phyloP scores from a whole-genome alignment of 2,329 filamentous ascomycete genomes.

The Allantophomopsis lycopodina region DNA sequence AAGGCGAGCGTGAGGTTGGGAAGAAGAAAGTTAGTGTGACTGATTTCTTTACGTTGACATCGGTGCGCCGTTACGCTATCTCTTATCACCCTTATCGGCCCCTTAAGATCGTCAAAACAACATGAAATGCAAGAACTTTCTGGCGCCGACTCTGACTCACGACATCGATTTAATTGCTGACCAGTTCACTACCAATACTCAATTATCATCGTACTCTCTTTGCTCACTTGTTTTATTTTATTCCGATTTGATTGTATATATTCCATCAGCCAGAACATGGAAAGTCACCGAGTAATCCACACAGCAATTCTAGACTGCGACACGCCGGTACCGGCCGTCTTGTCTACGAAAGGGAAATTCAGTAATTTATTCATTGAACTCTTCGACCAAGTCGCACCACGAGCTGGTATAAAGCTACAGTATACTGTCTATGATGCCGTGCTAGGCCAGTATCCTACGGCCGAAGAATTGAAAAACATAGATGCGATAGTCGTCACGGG shows the following conservation, averaged over 20 bases:
- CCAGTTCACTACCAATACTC: no score
- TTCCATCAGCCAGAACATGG: conserved; percentile 1
- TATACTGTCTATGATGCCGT: conserved; percentile 22
- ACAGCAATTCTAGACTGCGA: conserved; percentile 8
- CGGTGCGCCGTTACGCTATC: no score
- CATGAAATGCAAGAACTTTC: no score
- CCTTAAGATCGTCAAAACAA: no score
- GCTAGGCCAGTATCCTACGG: conserved; percentile 19
- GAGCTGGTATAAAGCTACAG: conserved; percentile 3
- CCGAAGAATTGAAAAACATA: conserved; percentile 11
- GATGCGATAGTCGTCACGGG: conserved; percentile 25
- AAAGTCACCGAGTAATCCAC: conserved; percentile 1
- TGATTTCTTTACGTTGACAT: no score
- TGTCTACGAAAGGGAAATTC: conserved; percentile 4
- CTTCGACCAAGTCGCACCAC: conserved; percentile 3
- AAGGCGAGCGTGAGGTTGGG: no score
- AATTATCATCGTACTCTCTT: no score
- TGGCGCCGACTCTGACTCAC: no score
- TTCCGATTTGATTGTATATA: not conserved
- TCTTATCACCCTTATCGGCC: no score
- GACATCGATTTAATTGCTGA: no score
- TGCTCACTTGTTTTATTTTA: not conserved
- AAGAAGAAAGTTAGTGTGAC: no score
- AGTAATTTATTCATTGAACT: conserved; percentile 7
- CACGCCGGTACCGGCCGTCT: conserved; percentile 8